Evolutionary conservation across 306 rosid genomes (phyloP).

Genomic region (Coriaria nepalensis): DNA sequence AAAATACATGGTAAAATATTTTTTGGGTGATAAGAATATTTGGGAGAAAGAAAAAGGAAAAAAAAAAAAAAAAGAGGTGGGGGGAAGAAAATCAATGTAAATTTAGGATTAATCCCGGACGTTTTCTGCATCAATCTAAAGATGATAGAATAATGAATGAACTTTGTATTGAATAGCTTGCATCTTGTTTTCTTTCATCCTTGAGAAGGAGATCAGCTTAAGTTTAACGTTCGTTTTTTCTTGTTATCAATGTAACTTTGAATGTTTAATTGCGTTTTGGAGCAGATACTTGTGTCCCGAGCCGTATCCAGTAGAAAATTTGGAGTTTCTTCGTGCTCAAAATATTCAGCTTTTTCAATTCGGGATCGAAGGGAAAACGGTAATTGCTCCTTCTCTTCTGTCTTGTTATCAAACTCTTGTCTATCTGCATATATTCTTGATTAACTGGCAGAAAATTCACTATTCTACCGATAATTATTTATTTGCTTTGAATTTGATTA

Average conservation of each 20-base stretch:
- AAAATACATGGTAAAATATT: not conserved
- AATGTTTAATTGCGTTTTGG: constrained; percentile 8
- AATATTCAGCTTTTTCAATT: constrained; percentile 69
- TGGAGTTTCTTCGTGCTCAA: constrained; percentile 54
- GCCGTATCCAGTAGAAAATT: constrained; percentile 71
- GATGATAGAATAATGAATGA: too few relatives aligned
- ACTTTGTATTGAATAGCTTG: too few relatives aligned
- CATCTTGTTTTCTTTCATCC: too few relatives aligned
- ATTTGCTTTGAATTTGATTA: not conserved
- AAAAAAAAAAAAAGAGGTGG: too few relatives aligned
- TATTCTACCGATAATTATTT: not conserved
- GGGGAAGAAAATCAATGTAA: too few relatives aligned
- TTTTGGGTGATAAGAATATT: not conserved
- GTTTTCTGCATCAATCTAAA: not conserved
- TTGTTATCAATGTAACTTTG: not conserved
- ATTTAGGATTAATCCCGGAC: too few relatives aligned
- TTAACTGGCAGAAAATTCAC: not conserved
- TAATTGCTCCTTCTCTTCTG: constrained; percentile 10
- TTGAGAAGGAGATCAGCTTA: too few relatives aligned
- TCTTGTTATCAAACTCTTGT: not conserved
- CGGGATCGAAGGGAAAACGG: constrained; percentile 91
- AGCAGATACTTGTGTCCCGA: constrained; percentile 89
- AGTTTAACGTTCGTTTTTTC: not conserved
- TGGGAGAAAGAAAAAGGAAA: not conserved
- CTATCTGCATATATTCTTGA: not conserved